phyloP scores from a whole-genome alignment of 177 flowering plant genomes.

The Vitis hybrid region DNA sequence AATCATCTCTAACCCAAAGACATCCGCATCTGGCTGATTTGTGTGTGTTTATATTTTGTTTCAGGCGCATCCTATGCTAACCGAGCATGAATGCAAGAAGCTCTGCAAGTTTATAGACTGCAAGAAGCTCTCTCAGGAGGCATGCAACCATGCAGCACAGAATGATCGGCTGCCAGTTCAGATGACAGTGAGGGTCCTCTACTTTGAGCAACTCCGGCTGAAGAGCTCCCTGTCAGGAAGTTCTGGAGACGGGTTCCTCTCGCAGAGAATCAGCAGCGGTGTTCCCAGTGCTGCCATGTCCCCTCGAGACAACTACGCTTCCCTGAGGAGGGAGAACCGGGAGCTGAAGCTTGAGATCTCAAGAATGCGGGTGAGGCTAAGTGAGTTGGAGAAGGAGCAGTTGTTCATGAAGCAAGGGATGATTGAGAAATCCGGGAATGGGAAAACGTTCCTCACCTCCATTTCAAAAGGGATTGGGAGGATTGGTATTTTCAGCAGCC shows the following conservation, averaged over 20 bases:
- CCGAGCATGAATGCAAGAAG: slow-evolving; percentile 54
- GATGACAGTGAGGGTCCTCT: slow-evolving; percentile 63
- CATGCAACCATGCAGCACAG: slow-evolving; percentile 74
- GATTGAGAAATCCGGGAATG: slow-evolving; percentile 53
- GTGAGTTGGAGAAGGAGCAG: slow-evolving; percentile 81
- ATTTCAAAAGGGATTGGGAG: slow-evolving; percentile 58
- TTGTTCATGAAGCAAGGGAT: slow-evolving; percentile 68
- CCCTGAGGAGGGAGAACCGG: slow-evolving; percentile 69
- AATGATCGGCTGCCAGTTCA: slow-evolving; percentile 80
- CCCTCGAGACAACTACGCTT: slow-evolving; percentile 75
- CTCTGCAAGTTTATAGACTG: slow-evolving; percentile 75
- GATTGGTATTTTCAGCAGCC: slow-evolving; percentile 52
- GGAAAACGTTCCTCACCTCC: slow-evolving; percentile 55
- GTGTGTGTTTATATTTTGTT: background rate
- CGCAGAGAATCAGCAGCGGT: slow-evolving; percentile 72
- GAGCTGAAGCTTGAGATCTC: slow-evolving; percentile 77
- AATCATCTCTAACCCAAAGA: background rate
- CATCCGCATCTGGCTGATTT: too few relatives aligned
- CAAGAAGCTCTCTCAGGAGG: slow-evolving; percentile 80
- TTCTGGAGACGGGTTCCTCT: slow-evolving; percentile 52
- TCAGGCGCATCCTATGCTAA: slow-evolving; percentile 65
- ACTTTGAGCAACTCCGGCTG: slow-evolving; percentile 67
- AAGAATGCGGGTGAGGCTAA: slow-evolving; percentile 73
- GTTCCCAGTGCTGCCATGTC: slow-evolving; percentile 73
- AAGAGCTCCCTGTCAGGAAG: slow-evolving; percentile 51